Base-by-base conservation (phyloP, 2,329 filamentous ascomycete species). In the Capronia coronata region DNA sequence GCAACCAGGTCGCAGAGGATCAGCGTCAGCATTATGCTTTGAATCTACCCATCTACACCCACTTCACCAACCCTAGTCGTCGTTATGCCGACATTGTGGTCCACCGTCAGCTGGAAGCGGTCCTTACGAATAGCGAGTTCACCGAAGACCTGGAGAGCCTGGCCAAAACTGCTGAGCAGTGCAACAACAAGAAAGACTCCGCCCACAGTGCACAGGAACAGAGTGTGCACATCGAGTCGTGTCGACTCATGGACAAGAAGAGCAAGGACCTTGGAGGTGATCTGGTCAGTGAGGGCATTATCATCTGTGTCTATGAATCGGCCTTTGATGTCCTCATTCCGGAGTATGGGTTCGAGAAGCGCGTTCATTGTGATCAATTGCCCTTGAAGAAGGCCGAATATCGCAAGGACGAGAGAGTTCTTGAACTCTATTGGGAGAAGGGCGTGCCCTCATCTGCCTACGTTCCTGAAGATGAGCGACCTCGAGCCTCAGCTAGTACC, bases 381-480 rank as follows among this genome's bases (percentile, higher is more conserved):
- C 93, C 93, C 23, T 75, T 98, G 60, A 82, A 97, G 79, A 98
- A 98, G 77, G 93, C 93, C n/a, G 93, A 98, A 67, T 98, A 93
- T 71, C 83, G 94, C 69, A 97, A 97, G 77, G 89, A 94, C 66
- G 87, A 90, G 73, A 83, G 93, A 48, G 81, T 97, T 23, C 77
- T 98, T 40, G 93, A 98, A 71, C 79, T 98, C 13, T 98, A 96
- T 76, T 98, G 93, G 93, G 93, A 98, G 82, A 98, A 97, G 79
- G 93, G 93, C 40, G 89, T 97, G 6, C 88, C 91, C 22, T 97
- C 90, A 56, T 96, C 91, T 37, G 87, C 90, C 2, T 98, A 94
- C 62, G 84, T 98, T 45, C 93, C 93, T 2, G 93, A 98, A 65
- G 93, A 98, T 65, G 93, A 98, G 74, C 85, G 90, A 49, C 90